Base-by-base conservation (phyloP, 768 basidiomycete genomes). In the Kwoniella sp. region DNA sequence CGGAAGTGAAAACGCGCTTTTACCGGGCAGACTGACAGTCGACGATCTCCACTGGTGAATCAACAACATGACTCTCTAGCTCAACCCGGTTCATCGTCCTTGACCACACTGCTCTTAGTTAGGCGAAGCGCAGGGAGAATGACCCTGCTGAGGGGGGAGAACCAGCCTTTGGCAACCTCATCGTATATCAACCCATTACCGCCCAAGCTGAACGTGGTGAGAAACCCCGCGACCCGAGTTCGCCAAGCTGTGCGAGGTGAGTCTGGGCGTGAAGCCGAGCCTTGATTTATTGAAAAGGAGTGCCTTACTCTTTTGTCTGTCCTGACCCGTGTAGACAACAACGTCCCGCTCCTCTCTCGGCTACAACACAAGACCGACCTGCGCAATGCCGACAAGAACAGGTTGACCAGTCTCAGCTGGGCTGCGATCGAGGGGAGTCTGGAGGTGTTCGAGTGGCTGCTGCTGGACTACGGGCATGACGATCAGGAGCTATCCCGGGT, bases 401-500 rank as follows among this genome's bases (percentile, higher is more conserved):
- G 88, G 7, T 85, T 86, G 69, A 95, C 92, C 0, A 90, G 88
- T 11, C 75, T 96, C 8, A 88, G 89, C 4, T 96, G 89, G 90
- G 84, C 91, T 2, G 90, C 90, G 19, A 81, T 86, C 0, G 81
- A 88, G 32, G 89, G 88, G 0, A 84, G 88, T 56, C 85, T 92
- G 67, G 91, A 93, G 69, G 90, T 88, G 1, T 96, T 93, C 61
- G 90, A 95, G 67, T 95, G 85, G 75, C 44, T 76, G 28, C 78
- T 96, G 48, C 78, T 93, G 46, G 81, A 79, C 57, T 83, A 81
- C 19, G 89, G 89, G 27, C 92, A 95, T 71, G 92, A 96, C 71
- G 91, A 96, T 68, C 84, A 87, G 50, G 92, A 96, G 73, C 77
- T 90, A 55, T 91, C 86, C 76, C 83, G 83, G 80, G 92, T 91